Conservation (phyloP, 1,284 basidiomycete species). For the Puccinia hordei region DNA sequence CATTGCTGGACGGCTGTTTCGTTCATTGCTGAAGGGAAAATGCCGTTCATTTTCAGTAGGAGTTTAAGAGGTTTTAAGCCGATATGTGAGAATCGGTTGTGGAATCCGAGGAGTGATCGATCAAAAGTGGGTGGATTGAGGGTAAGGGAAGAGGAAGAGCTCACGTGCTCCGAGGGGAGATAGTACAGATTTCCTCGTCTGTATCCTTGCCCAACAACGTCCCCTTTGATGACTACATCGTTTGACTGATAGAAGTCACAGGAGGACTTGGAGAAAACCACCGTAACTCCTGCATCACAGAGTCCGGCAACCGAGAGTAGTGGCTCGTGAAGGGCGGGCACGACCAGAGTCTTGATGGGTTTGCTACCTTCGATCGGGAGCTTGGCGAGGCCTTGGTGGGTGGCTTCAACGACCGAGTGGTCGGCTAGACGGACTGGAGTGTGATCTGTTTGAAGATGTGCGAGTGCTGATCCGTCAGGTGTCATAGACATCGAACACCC, state of each 20-base stretch:
- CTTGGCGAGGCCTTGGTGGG: background rate
- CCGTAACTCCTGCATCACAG: too few species aligned
- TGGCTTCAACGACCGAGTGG: background rate
- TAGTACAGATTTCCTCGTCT: constrained; percentile 12
- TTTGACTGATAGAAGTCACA: too few species aligned
- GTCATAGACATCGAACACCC: constrained; percentile 5
- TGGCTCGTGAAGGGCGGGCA: background rate
- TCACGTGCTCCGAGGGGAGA: background rate
- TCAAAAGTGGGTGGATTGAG: background rate
- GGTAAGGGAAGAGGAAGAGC: too few species aligned
- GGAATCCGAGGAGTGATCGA: background rate
- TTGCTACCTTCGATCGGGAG: background rate
- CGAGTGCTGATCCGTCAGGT: background rate
- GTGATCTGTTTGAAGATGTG: background rate
- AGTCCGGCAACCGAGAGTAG: too few species aligned
- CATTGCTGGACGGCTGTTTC: too few species aligned
- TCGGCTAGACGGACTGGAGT: background rate
- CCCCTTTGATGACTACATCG: background rate
- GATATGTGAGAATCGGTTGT: background rate
- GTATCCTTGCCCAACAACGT: background rate
- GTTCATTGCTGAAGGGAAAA: too few species aligned
- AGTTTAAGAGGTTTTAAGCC: constrained; percentile 5
- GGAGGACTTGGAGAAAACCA: too few species aligned
- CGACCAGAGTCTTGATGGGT: background rate
- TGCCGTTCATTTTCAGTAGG: too few species aligned